A percentile compares a stretch with the other conserved stretches of the same genome.
Evolutionary conservation across 331 rosid species (phyloP).

Genomic region (Quercus tomentella): DNA sequence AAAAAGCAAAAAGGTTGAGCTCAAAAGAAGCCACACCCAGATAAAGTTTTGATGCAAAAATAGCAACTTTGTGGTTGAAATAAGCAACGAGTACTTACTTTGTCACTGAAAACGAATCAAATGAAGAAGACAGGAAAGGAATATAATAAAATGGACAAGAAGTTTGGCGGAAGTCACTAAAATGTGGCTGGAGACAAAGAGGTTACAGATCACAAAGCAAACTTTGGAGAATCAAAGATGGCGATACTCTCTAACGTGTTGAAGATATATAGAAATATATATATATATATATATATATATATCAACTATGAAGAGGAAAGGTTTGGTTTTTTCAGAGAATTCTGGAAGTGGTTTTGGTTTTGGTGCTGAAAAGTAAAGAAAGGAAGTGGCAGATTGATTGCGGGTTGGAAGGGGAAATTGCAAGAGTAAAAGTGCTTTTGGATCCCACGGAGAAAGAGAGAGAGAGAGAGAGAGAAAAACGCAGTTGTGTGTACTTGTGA

Average conservation of each 20-base stretch:
- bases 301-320: background rate
- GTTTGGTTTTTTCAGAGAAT: conserved; percentile 18
- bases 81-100: conserved; percentile 6
- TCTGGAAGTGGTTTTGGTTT: conserved; percentile 16
- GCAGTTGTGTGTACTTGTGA: background rate
- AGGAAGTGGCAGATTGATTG: conserved; percentile 2
- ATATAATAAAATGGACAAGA: conserved; percentile 2
- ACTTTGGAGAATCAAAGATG: conserved; percentile 33
- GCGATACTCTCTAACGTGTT: conserved; percentile 44
- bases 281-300: background rate
- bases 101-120: conserved; percentile 19
- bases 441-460: conserved; percentile 29
- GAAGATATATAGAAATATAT: conserved; percentile 9
- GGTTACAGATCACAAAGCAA: conserved; percentile 39
- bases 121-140: background rate
- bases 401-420: conserved; percentile 21
- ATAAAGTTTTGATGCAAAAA: conserved; percentile 11
- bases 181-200: conserved; percentile 42
- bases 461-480: background rate
- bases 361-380: conserved; percentile 9
- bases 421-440: conserved; percentile 16
- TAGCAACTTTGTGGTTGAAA: conserved; percentile 4
- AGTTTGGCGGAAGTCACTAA: conserved; percentile 42
- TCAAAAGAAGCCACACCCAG: conserved; percentile 22
- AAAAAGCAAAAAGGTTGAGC: background rate